Evolutionary conservation across 2,329 filamentous ascomycete species (phyloP).

Genomic region (Colletotrichum echinochloae): DNA sequence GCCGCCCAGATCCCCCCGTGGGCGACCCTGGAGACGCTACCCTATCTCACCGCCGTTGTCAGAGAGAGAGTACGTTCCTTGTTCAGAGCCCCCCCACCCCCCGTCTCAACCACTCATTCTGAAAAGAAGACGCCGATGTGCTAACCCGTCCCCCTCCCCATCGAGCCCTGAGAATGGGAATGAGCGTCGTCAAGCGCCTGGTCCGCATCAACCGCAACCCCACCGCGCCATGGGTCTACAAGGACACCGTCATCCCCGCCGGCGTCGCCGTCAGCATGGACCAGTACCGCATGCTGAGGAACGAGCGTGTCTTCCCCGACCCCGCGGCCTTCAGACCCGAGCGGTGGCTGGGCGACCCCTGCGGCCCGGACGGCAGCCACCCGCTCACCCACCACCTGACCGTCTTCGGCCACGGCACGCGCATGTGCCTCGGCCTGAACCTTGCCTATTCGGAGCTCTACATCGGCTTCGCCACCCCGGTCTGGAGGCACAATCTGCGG

Average conservation of each 20-base stretch:
- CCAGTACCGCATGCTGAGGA: conserved; percentile 45
- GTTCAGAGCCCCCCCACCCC: background rate
- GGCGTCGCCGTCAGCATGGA: conserved; percentile 53
- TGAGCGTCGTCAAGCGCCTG: conserved; percentile 49
- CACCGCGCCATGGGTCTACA: conserved; percentile 41
- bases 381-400: conserved; percentile 13
- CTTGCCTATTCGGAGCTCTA: conserved; percentile 19
- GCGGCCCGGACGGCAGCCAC: background rate
- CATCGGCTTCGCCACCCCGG: conserved; percentile 14
- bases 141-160: background rate
- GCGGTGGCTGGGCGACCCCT: conserved; percentile 42
- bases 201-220: conserved; percentile 52
- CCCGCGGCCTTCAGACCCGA: conserved; percentile 46
- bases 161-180: background rate
- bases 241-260: conserved; percentile 47
- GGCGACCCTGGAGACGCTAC: conserved; percentile 48
- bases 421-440: conserved; percentile 9
- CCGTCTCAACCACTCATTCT: too few relatives aligned
- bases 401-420: background rate
- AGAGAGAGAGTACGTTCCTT: conserved; percentile 47
- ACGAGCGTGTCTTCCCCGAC: conserved; percentile 43
- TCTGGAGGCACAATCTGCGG: conserved; percentile 5
- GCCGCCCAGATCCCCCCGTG: conserved; percentile 26
- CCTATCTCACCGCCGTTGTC: conserved; percentile 54
- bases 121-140: background rate